Base-by-base conservation (phyloP, 2,329 filamentous ascomycete genomes). In the Aspergillus sclerotialis region DNA sequence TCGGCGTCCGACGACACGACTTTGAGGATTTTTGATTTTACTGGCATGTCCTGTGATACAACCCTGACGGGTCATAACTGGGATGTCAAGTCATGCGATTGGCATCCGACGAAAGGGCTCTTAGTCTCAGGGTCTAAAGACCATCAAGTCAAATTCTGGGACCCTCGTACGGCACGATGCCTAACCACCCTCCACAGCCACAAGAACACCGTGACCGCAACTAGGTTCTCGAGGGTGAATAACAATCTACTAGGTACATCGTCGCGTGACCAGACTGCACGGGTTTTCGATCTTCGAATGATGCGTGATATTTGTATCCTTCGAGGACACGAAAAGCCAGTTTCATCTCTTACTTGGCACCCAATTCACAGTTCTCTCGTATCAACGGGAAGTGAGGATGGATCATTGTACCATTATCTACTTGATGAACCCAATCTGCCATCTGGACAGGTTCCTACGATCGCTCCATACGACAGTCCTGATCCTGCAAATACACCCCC, bases 81-180 rank as follows among this genome's bases (percentile, higher is more conserved):
- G 92, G 92, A 98, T 56, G 89, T 87, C 13, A 96, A 96, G 63
- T 86, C 81, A 34, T 93, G 93, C 37, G 90, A 98, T 58, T 98
- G 92, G 92, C 92, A 98, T 66, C 89, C 90, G 1, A 84, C 82
- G 13, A 96, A 95, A 65, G 92, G 92, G 1, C 67, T 98, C 4
- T 74, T 98, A 19, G 90, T 94, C 4, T 96, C 92, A 1, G 92
- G 92, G 24, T 96, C 90, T 8, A 98, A 98, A 65, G 92, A 98
- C 55, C 90, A 98, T 61, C 72, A 94, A 42, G 87, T 98, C 53
- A 96, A 96, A 61, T 78, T 98, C 28, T 98, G 92, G 92, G 92
- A 98, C 60, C 92, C 92, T n/a, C 78, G 92, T 36, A 90, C 82
- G 4, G 82, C 84, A 23, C 81, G 88, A 28, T 94, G 88, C 57